Percentiles rank a stretch among this genome's conserved stretches.
phyloP scores from a whole-genome alignment of 345 rosid species.

The Tarenaya hassleriana region DNA sequence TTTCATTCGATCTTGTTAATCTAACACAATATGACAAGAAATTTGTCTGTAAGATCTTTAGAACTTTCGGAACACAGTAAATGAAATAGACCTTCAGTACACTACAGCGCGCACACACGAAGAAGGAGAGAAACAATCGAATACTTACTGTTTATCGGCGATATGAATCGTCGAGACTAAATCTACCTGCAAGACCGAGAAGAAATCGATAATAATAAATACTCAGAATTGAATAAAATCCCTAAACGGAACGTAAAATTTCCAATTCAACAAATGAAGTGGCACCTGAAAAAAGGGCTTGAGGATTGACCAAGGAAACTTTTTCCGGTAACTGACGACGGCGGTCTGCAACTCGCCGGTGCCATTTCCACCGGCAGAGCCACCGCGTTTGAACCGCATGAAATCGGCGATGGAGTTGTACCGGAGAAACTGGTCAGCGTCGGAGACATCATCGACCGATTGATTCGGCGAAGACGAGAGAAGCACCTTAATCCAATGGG shows the following conservation, averaged over 20 bases:
- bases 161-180: constrained; percentile 91
- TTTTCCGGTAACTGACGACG: constrained; percentile 66
- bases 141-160: constrained; percentile 78
- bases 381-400: constrained; percentile 63
- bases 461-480: constrained; percentile 30
- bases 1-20: background rate
- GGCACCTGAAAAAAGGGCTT: constrained; percentile 67
- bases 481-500: constrained; percentile 20
- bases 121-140: background rate
- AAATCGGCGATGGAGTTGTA: constrained; percentile 71
- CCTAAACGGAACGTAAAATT: background rate
- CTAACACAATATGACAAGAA: no score
- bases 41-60: no score
- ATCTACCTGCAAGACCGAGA: constrained; percentile 59
- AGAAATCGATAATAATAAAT: background rate
- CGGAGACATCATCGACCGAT: constrained; percentile 39
- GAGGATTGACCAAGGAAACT: constrained; percentile 79
- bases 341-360: constrained; percentile 74
- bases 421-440: constrained; percentile 41
- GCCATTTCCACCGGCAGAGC: constrained; percentile 21
- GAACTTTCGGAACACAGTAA: no score
- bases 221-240: background rate
- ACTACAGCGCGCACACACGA: background rate
- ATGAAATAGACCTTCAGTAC: background rate
- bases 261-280: background rate